Evolutionary conservation across 106 monocot species (phyloP).

Genomic region (Agapanthus africanus): DNA sequence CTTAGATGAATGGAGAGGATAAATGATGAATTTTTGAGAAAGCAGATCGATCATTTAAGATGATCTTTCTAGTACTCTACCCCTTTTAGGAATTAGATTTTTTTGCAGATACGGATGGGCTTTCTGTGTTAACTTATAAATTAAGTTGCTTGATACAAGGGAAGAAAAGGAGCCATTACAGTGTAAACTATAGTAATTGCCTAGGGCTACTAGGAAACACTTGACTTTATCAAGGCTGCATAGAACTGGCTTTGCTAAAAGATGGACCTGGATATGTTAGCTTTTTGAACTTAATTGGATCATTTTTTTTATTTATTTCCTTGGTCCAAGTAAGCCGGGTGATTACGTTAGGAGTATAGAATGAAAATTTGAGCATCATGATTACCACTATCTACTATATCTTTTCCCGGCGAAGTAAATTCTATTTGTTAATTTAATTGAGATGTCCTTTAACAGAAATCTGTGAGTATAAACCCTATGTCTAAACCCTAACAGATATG

Average conservation of each 20-base stretch:
- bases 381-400: not conserved
- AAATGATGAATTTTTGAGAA: no score
- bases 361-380: not conserved
- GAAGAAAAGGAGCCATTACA: not conserved
- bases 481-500: no score
- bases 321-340: not conserved
- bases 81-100: not conserved
- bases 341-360: not conserved
- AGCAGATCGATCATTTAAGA: not conserved
- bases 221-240: not conserved
- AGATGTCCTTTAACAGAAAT: no score
- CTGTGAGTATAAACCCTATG: no score
- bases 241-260: not conserved
- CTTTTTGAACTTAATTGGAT: not conserved
- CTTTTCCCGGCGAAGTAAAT: no score
- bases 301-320: not conserved
- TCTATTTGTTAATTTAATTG: no score
- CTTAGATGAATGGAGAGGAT: not conserved
- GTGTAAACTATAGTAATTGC: no score
- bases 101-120: not conserved
- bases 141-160: not conserved
- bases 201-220: no score
- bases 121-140: not conserved
- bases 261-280: not conserved
- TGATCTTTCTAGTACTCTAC: not conserved